Evolutionary conservation across 1,284 basidiomycete genomes (phyloP), one percentile per base, ranked within the genome.

Genomic region (Boletus mariae): DNA sequence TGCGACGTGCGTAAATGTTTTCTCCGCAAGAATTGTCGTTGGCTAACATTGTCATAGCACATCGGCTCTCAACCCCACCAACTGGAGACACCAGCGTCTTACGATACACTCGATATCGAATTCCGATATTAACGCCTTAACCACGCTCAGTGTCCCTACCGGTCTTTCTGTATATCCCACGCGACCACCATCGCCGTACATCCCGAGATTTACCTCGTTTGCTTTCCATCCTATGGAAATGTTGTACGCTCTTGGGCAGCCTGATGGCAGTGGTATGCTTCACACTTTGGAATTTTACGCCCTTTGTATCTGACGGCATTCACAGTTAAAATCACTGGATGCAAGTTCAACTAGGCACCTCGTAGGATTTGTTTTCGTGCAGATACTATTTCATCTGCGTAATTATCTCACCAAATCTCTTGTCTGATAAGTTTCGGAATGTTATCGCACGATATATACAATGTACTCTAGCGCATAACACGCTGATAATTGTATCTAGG

Each of bases 141-240:
- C 83, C 3, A 72, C 76, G n/a, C 74, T 78, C 52, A 75, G 67
- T 55, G 61, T 83, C 38, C 69, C 76, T 11, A 85, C 81, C 12
- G 80, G 82, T 5, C 72, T 87, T 17, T 71, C 73, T 8, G 65
- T 76, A 20, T 77, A 76, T 46, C 80, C 84, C 10, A 68, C 78
- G 34, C 78, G 84, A 47, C 73, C 75, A 9, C 76, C 82, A 4
- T 83, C 81, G 15, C 73, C 78, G 2, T 86, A 78, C 64, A 83
- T 86, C 52, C 81, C 84, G 35, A 75, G 85, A 54, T 73, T 73
- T 38, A 83, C 80, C 50, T 85, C 85, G 17, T 71, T 91, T 41
- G 74, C 75, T 2, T 92, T 92, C 76, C 89, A 92, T 68, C 89
- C 90, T 5, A 77, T 79, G 54, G 87, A 92, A 69, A 90, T 92